Percentiles rank a stretch among this genome's conserved stretches.
These are phyloP conservation scores for Fusarium sp. DNA, from an alignment of 2,329 filamentous ascomycete species.

Conservation along the genomic window DNA sequence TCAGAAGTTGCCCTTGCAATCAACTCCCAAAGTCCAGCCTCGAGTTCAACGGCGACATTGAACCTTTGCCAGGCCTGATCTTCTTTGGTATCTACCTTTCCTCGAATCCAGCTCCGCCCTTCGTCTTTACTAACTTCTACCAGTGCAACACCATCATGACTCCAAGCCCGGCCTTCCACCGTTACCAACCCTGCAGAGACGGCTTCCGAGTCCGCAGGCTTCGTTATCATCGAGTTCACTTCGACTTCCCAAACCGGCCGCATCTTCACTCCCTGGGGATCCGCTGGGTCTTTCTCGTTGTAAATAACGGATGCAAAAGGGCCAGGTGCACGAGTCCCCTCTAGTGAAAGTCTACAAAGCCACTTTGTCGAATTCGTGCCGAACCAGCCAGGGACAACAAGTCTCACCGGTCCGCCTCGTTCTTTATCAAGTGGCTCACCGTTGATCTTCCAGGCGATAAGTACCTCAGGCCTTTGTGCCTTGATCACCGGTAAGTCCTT, in stretches of 20 bases:
- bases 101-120: not conserved
- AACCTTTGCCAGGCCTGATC: not conserved
- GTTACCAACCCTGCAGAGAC: not conserved
- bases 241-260: slow-evolving; percentile 16
- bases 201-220: not conserved
- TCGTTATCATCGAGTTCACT: slow-evolving; percentile 19
- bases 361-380: slow-evolving; percentile 22
- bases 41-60: not conserved
- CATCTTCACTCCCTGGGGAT: not conserved
- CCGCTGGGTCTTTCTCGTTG: slow-evolving; percentile 1
- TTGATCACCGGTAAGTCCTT: not conserved
- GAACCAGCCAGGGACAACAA: slow-evolving; percentile 18
- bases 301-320: not conserved
- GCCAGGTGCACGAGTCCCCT: not conserved
- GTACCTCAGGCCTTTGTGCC: not conserved
- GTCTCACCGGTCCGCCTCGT: slow-evolving; percentile 6
- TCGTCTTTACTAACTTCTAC: not conserved
- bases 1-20: not conserved
- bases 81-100: not conserved
- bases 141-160: not conserved
- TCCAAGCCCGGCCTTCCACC: slow-evolving; percentile 7
- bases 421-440: not conserved
- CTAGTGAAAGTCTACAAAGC: not conserved
- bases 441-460: not conserved
- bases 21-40: not conserved